Percentiles rank a stretch among this genome's conserved stretches.
Evolutionary conservation across 108 stramenopile genomes (phyloP).

Genomic region (Pseudonitzschia multistriata): DNA sequence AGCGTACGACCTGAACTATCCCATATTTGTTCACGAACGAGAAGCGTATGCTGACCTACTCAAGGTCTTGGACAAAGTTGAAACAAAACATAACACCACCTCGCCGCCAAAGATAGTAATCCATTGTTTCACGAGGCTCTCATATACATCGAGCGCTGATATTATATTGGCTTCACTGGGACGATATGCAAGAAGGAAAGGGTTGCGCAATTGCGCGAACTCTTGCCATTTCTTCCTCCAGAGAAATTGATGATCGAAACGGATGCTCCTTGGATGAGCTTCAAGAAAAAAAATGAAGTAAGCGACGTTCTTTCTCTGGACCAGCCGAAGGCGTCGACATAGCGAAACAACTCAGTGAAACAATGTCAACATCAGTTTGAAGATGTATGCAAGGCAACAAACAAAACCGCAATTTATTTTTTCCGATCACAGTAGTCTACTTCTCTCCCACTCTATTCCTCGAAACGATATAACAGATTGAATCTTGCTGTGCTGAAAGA

Average conservation of each 20-base stretch:
- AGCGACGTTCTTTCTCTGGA: conserved; percentile 14
- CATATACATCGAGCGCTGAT: conserved; percentile 42
- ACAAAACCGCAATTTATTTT: conserved; percentile 15
- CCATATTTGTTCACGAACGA: conserved; percentile 55
- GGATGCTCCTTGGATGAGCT: conserved; percentile 57
- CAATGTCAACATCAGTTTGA: conserved; percentile 29
- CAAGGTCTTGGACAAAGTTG: conserved; percentile 40
- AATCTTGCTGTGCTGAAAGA: too few relatives aligned
- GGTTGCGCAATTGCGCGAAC: conserved; percentile 39
- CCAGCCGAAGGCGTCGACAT: conserved; percentile 50
- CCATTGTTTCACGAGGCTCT: conserved; percentile 61
- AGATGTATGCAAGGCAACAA: conserved; percentile 29
- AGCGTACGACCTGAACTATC: conserved; percentile 40
- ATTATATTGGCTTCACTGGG: conserved; percentile 55
- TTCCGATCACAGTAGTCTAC: conserved; percentile 18
- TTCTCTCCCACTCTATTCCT: too few relatives aligned
- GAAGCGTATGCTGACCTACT: conserved; percentile 44
- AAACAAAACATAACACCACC: neutral
- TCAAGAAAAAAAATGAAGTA: conserved; percentile 30
- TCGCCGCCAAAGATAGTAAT: conserved; percentile 45
- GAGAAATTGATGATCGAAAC: conserved; percentile 52
- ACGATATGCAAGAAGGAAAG: conserved; percentile 56
- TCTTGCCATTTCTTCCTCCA: conserved; percentile 42
- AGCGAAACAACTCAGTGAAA: conserved; percentile 35
- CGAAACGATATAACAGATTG: too few relatives aligned